phyloP scores from a whole-genome alignment of 805 yeast genomes.

The Suhomyces faveliae region DNA sequence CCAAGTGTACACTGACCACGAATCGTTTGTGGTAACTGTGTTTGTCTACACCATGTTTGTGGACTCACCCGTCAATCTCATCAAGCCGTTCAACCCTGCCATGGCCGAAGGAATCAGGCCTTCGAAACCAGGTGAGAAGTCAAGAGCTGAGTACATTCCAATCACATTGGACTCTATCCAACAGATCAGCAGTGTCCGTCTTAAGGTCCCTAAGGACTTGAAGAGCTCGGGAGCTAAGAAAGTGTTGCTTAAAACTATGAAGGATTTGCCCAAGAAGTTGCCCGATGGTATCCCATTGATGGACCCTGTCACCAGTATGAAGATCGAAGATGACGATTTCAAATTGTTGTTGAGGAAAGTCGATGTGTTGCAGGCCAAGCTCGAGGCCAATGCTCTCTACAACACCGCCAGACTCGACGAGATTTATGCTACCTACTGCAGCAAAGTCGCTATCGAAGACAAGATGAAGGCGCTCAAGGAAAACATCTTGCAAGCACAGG shows the following conservation, averaged over 20 bases:
- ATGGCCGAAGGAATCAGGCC: slow-evolving; percentile 90
- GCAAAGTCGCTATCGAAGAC: slow-evolving; percentile 59
- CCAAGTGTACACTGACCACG: slow-evolving; percentile 73
- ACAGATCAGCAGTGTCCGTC: slow-evolving; percentile 74
- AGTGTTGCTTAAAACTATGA: slow-evolving; percentile 66
- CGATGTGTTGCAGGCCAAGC: slow-evolving; percentile 75
- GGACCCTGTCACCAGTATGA: slow-evolving; percentile 92
- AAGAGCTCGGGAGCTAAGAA: slow-evolving; percentile 56
- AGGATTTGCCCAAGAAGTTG: slow-evolving; percentile 77
- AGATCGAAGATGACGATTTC: slow-evolving; percentile 82
- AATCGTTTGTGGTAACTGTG: slow-evolving; percentile 84
- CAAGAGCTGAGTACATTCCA: slow-evolving; percentile 77
- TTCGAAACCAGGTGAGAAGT: slow-evolving; percentile 65
- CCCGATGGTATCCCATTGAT: slow-evolving; percentile 89
- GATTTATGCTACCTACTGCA: slow-evolving; percentile 61
- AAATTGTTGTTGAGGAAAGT: slow-evolving; percentile 67
- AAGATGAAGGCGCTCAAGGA: slow-evolving; percentile 59
- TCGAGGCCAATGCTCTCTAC: slow-evolving; percentile 66
- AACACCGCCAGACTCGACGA: slow-evolving; percentile 60
- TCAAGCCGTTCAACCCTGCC: slow-evolving; percentile 74
- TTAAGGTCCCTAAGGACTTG: slow-evolving; percentile 75
- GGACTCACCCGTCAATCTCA: slow-evolving; percentile 80
- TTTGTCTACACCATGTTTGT: slow-evolving; percentile 73
- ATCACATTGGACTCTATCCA: slow-evolving; percentile 76
- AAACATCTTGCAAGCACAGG: slow-evolving; percentile 78